Percentiles rank a stretch among this genome's conserved stretches.
Evolutionary conservation across 768 basidiomycete species (phyloP).

Genomic region (Baorangia bicolor): DNA sequence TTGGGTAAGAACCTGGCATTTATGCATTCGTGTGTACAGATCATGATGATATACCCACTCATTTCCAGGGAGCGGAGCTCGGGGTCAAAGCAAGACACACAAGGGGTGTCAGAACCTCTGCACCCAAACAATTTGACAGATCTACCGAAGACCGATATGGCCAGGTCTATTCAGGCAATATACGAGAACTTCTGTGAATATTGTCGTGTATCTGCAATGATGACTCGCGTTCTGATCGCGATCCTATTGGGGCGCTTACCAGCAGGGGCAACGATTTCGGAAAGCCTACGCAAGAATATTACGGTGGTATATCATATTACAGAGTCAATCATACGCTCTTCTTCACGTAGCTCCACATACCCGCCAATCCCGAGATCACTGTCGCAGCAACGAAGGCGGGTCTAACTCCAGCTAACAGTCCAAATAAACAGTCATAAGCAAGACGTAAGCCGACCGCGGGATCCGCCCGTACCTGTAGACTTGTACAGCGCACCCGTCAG

Average conservation of each 20-base stretch:
- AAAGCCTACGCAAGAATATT: conserved; percentile 46
- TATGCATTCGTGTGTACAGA: conserved; percentile 37
- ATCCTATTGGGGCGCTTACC: conserved; percentile 33
- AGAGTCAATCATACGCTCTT: conserved; percentile 68
- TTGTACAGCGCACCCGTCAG: conserved; percentile 91
- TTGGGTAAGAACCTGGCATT: conserved; percentile 37
- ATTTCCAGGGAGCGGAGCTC: conserved; percentile 42
- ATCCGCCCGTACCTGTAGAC: conserved; percentile 75
- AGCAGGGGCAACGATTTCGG: conserved; percentile 10
- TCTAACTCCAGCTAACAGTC: conserved; percentile 78
- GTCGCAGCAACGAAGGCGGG: conserved; percentile 89
- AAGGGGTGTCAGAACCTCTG: conserved; percentile 36
- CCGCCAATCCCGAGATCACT: conserved; percentile 85
- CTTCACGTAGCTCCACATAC: conserved; percentile 95
- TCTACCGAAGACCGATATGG: conserved; percentile 36
- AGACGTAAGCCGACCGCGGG: conserved; percentile 34
- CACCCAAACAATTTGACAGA: conserved; percentile 36
- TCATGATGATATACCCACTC: conserved; percentile 38
- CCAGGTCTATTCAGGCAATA: conserved; percentile 29
- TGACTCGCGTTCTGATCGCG: conserved; percentile 13
- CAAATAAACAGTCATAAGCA: conserved; percentile 36
- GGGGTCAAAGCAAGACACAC: conserved; percentile 39
- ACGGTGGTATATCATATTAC: conserved; percentile 40
- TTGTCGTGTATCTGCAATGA: conserved; percentile 22
- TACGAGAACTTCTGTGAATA: conserved; percentile 32